Percentiles rank a stretch among this genome's conserved stretches.
These are phyloP conservation scores for Teratosphaeria viscida DNA, from an alignment of 2,329 filamentous ascomycete genomes.

Conservation along the genomic window DNA sequence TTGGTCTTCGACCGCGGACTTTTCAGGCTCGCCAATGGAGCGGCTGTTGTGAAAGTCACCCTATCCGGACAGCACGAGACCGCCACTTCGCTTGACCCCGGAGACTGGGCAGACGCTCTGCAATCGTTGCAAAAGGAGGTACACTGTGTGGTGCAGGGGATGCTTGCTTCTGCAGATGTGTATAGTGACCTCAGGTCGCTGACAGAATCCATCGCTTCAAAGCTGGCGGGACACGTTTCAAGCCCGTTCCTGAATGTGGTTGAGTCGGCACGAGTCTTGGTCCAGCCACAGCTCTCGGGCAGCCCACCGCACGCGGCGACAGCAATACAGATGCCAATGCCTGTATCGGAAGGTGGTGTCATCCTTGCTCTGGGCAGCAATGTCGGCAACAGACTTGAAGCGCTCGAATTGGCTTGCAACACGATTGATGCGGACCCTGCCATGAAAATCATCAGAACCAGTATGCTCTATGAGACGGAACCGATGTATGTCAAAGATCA, in stretches of 20 bases:
- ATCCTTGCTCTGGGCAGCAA: slow-evolving; percentile 65
- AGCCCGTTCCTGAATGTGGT: background rate
- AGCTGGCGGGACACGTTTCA: background rate
- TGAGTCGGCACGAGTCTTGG: background rate
- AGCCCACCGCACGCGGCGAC: background rate
- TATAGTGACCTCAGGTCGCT: background rate
- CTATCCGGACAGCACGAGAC: background rate
- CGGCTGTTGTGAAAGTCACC: background rate
- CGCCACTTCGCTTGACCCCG: background rate
- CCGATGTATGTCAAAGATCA: slow-evolving; percentile 96
- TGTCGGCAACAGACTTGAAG: slow-evolving; percentile 69
- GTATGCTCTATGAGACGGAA: slow-evolving; percentile 84
- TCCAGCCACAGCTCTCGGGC: background rate
- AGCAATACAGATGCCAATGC: background rate
- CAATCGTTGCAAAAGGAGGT: background rate
- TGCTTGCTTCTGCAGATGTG: background rate
- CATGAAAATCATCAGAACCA: slow-evolving; percentile 69
- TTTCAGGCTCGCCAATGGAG: background rate
- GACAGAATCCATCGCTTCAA: background rate
- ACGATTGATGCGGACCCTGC: slow-evolving; percentile 59
- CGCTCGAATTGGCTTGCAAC: slow-evolving; percentile 74
- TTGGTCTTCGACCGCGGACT: background rate
- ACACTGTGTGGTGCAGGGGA: background rate
- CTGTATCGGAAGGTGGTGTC: background rate
- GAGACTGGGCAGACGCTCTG: background rate